Conservation (phyloP, 1,139 yeast species). For the Citeromyces hawaiiensis region DNA sequence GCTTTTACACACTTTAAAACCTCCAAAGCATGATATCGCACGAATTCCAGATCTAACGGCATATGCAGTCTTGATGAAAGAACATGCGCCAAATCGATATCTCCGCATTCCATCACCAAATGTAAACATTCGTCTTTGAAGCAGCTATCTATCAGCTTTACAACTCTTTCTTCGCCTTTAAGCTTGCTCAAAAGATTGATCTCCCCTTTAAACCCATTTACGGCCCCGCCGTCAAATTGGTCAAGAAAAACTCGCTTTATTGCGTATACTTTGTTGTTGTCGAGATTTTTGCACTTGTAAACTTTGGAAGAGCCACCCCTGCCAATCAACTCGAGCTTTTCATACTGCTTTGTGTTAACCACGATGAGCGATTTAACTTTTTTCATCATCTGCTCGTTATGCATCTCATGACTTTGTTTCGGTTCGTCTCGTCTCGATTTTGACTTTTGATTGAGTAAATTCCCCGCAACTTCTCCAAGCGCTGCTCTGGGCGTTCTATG, state of each 20-base stretch:
- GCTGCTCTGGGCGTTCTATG: constrained; percentile 1
- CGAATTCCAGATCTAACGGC: constrained; percentile 64
- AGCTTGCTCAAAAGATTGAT: constrained; percentile 59
- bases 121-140: constrained; percentile 50
- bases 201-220: constrained; percentile 79
- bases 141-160: constrained; percentile 62
- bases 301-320: constrained; percentile 93
- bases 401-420: background rate
- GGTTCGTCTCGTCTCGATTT: background rate
- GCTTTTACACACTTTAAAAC: constrained; percentile 74
- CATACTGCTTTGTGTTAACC: constrained; percentile 53
- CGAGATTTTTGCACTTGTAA: constrained; percentile 49
- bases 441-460: constrained; percentile 1
- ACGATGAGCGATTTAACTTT: background rate
- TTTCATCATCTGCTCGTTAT: background rate
- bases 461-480: background rate
- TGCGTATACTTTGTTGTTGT: constrained; percentile 52
- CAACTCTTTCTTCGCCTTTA: constrained; percentile 58
- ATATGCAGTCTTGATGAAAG: constrained; percentile 39
- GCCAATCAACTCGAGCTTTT: constrained; percentile 69
- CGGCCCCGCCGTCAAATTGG: constrained; percentile 64
- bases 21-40: constrained; percentile 71
- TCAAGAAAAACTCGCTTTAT: constrained; percentile 73
- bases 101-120: constrained; percentile 93
- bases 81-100: constrained; percentile 78